phyloP scores from a whole-genome alignment of 2,329 filamentous ascomycete species.

The Domatiomyces catenatus region DNA sequence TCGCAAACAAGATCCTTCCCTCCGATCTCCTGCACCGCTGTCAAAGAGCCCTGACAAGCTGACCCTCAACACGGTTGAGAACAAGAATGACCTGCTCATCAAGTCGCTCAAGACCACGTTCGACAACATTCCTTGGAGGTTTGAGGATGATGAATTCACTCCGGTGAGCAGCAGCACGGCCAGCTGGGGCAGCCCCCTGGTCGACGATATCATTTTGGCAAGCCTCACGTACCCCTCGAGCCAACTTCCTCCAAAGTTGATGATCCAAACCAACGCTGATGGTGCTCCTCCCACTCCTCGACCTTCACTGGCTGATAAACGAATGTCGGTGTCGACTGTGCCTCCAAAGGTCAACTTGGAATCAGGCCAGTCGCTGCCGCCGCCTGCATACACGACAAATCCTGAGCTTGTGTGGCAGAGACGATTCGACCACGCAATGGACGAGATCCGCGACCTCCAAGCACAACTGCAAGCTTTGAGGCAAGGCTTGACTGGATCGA shows the following conservation, averaged over 20 bases:
- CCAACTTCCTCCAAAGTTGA: background rate
- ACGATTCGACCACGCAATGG: conserved; percentile 10
- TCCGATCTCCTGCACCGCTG: conserved; percentile 1
- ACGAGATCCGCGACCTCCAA: conserved; percentile 10
- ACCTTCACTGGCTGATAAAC: background rate
- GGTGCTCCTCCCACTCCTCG: background rate
- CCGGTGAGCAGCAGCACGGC: conserved; percentile 15
- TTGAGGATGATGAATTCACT: conserved; percentile 14
- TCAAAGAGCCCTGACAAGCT: background rate
- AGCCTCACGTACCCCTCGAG: background rate
- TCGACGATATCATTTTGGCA: conserved; percentile 1
- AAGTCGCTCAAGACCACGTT: conserved; percentile 11
- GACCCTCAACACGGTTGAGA: conserved; percentile 3
- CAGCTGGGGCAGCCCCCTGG: conserved; percentile 14
- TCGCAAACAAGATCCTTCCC: conserved; percentile 1
- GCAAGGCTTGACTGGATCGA: conserved; percentile 10
- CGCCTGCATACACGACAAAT: conserved; percentile 9
- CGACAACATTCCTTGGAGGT: conserved; percentile 14
- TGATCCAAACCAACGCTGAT: background rate
- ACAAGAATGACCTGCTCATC: conserved; percentile 6
- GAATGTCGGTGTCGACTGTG: background rate
- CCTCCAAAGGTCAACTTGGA: background rate
- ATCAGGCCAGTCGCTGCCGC: conserved; percentile 4
- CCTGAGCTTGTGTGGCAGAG: conserved; percentile 13
- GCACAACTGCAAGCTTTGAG: conserved; percentile 7